phyloP scores from a whole-genome alignment of 2,329 filamentous ascomycete species.

The Tothia fuscella region DNA sequence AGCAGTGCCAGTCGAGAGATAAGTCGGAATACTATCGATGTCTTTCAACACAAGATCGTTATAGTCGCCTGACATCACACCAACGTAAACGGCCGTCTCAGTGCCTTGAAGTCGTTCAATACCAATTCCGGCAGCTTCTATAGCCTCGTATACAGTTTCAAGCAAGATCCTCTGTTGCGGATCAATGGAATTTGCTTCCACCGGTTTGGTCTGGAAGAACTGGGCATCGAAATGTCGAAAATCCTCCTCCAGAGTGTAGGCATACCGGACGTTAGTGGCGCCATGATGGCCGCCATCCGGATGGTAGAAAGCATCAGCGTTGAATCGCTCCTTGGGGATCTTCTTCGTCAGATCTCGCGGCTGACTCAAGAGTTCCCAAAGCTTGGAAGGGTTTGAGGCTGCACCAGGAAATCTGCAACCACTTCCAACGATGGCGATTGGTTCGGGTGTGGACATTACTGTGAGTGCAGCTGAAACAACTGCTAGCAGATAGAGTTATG shows the following conservation, averaged over 20 bases:
- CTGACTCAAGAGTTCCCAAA: neutral
- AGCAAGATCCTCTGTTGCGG: constrained; percentile 1
- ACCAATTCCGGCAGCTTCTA: neutral
- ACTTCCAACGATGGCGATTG: neutral
- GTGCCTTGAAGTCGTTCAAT: constrained; percentile 5
- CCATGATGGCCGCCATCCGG: neutral
- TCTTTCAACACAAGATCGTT: constrained; percentile 17
- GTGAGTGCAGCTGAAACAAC: too few species aligned
- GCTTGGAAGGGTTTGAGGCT: neutral
- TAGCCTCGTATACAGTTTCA: neutral
- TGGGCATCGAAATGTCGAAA: neutral
- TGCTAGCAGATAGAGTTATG: too few species aligned
- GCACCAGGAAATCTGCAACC: neutral
- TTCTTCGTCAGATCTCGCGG: neutral
- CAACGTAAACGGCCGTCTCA: constrained; percentile 7
- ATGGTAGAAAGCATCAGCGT: constrained; percentile 1
- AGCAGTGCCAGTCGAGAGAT: constrained; percentile 15
- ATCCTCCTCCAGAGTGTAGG: neutral
- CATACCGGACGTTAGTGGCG: neutral
- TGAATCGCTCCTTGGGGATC: constrained; percentile 4
- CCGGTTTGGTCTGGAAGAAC: neutral
- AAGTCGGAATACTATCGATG: constrained; percentile 14
- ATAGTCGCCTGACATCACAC: constrained; percentile 11
- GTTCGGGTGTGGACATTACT: too few species aligned
- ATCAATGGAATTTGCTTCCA: neutral